Evolutionary conservation across 2,329 filamentous ascomycete species (phyloP).

Genomic region (Ascochyta rabiei): DNA sequence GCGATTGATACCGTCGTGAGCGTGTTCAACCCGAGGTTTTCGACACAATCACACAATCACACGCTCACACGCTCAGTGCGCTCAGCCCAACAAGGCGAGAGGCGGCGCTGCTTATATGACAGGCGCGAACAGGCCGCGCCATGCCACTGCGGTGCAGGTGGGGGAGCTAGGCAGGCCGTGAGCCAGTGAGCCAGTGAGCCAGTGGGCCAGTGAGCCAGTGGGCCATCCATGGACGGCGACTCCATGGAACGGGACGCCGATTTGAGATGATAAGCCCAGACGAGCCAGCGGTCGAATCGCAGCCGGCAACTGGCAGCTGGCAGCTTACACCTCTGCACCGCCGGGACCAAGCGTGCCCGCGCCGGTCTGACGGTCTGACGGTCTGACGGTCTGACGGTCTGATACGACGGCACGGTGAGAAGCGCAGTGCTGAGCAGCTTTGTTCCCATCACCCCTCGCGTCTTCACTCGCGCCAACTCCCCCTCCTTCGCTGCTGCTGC

Average conservation of each 20-base stretch:
- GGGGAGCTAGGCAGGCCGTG: slow-evolving; percentile 35
- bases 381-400: too few species aligned
- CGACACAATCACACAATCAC: too few species aligned
- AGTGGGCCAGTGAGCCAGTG: too few species aligned
- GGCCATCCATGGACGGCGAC: slow-evolving; percentile 52
- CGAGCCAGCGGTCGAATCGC: slow-evolving; percentile 7
- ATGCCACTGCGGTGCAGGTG: slow-evolving; percentile 6
- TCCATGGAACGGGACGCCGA: not conserved
- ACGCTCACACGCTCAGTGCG: not conserved
- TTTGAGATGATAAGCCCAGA: slow-evolving; percentile 9
- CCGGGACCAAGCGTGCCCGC: slow-evolving; percentile 2
- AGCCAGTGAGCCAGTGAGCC: too few species aligned
- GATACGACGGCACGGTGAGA: too few species aligned
- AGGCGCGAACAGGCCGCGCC: slow-evolving; percentile 5
- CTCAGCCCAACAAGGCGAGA: not conserved
- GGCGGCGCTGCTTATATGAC: slow-evolving; percentile 16
- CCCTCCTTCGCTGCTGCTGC: not conserved
- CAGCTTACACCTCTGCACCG: not conserved
- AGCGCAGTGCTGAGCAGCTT: not conserved
- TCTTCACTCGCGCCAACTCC: not conserved
- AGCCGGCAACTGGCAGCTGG: slow-evolving; percentile 2
- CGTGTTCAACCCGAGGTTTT: slow-evolving; percentile 2
- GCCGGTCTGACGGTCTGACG: not conserved
- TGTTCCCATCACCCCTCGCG: not conserved
- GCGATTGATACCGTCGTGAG: slow-evolving; percentile 17